phyloP scores from a whole-genome alignment of 2,329 filamentous ascomycete species.

The Aureobasidium musti region DNA sequence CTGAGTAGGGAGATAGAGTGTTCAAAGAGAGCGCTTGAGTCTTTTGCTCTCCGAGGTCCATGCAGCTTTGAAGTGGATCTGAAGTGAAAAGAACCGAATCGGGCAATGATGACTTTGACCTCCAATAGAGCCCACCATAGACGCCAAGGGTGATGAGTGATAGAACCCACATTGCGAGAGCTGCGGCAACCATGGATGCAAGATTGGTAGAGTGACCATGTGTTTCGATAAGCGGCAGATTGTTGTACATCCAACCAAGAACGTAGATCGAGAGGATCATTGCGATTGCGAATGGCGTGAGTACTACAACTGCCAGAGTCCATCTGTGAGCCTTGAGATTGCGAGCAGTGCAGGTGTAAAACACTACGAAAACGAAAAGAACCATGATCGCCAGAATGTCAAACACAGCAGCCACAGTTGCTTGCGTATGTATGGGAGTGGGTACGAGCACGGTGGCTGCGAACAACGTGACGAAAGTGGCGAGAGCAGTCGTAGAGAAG shows the following conservation, averaged over 20 bases:
- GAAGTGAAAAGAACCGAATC: slow-evolving; percentile 16
- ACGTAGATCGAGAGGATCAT: slow-evolving; percentile 34
- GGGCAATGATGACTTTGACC: slow-evolving; percentile 22
- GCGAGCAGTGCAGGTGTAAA: slow-evolving; percentile 19
- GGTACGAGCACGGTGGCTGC: slow-evolving; percentile 24
- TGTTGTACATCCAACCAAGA: slow-evolving; percentile 31
- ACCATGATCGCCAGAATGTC: slow-evolving; percentile 31
- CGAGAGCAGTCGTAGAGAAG: slow-evolving; percentile 19
- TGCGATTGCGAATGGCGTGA: slow-evolving; percentile 31
- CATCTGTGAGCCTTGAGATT: slow-evolving; percentile 5
- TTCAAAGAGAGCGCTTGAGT: slow-evolving; percentile 3
- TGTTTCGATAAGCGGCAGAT: slow-evolving; percentile 8
- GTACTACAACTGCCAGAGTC: neutral
- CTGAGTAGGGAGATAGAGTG: slow-evolving; percentile 25
- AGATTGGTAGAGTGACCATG: slow-evolving; percentile 15
- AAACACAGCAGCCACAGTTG: slow-evolving; percentile 32
- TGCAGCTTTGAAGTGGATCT: slow-evolving; percentile 4
- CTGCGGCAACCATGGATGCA: slow-evolving; percentile 33
- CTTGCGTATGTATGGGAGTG: slow-evolving; percentile 18
- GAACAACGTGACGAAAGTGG: slow-evolving; percentile 28
- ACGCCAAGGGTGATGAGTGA: slow-evolving; percentile 35
- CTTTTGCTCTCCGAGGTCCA: slow-evolving; percentile 11
- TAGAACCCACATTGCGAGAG: slow-evolving; percentile 37
- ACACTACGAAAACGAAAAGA: slow-evolving; percentile 28
- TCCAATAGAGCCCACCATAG: slow-evolving; percentile 37